Conservation (phyloP, 495 filamentous ascomycete genomes). For the Talaromyces liani region DNA sequence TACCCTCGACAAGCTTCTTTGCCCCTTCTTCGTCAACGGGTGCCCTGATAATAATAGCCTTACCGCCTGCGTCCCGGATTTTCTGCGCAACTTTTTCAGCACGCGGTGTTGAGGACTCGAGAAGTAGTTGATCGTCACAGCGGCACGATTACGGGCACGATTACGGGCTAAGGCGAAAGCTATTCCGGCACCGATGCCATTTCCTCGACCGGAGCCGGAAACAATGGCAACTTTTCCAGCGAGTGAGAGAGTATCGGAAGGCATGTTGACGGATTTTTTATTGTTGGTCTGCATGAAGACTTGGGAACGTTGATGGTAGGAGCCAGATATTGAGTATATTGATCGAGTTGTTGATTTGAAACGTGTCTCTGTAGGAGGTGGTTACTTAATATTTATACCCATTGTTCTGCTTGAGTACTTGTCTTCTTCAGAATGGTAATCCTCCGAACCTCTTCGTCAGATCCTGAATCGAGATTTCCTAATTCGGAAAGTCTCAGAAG, state of each 20-base stretch:
- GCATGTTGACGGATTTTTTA: background rate
- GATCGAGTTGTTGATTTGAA: background rate
- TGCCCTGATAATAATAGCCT: background rate
- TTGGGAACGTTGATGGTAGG: background rate
- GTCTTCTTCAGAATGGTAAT: background rate
- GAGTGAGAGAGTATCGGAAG: constrained; percentile 13
- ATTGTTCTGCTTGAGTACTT: background rate
- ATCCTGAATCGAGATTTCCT: background rate
- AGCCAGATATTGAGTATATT: background rate
- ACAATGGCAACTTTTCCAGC: constrained; percentile 32
- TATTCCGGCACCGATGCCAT: constrained; percentile 17
- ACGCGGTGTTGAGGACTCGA: background rate
- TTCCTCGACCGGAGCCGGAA: constrained; percentile 19
- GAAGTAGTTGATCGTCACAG: constrained; percentile 10
- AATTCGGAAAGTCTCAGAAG: background rate
- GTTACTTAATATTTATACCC: background rate
- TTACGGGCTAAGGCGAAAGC: constrained; percentile 14
- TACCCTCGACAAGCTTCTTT: constrained; percentile 10
- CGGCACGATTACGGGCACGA: constrained; percentile 15
- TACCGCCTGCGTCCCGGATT: background rate
- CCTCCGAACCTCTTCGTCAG: background rate
- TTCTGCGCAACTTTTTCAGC: background rate
- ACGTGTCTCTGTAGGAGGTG: background rate
- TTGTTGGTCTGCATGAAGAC: background rate
- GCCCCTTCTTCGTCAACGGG: constrained; percentile 4